These are phyloP conservation scores for Haberlea rhodopensis DNA, from an alignment of 257 asterid species.

Conservation along the genomic window DNA sequence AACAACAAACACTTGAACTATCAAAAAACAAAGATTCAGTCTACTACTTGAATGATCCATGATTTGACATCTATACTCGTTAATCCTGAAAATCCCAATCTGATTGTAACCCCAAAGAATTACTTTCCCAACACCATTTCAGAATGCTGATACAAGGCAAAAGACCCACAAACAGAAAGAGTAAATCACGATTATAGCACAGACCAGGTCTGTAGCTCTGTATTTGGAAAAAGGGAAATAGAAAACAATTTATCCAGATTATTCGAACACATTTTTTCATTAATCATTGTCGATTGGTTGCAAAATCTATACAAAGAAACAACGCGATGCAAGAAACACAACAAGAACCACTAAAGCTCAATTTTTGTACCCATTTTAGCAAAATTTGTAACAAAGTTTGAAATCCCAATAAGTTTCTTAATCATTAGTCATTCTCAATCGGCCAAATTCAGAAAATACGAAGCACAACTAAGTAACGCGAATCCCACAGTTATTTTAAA, in stretches of 20 bases:
- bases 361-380: neutral
- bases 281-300: neutral
- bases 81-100: neutral
- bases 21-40: neutral
- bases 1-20: neutral
- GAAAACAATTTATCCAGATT: neutral
- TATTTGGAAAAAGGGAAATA: no score
- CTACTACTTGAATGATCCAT: neutral
- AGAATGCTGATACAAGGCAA: neutral
- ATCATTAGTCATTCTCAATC: neutral
- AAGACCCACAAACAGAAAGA: no score
- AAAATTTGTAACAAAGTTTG: neutral
- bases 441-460: neutral
- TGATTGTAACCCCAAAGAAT: neutral
- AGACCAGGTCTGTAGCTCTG: neutral
- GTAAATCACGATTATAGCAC: neutral
- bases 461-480: neutral
- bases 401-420: constrained; percentile 8
- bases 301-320: neutral
- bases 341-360: neutral
- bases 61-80: neutral
- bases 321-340: neutral
- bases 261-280: neutral
- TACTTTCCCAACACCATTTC: neutral
- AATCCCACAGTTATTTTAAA: neutral